A percentile compares a stretch with the other conserved stretches of the same genome.
phyloP scores from a whole-genome alignment of 768 basidiomycete species.

The Paxillus involutus region DNA sequence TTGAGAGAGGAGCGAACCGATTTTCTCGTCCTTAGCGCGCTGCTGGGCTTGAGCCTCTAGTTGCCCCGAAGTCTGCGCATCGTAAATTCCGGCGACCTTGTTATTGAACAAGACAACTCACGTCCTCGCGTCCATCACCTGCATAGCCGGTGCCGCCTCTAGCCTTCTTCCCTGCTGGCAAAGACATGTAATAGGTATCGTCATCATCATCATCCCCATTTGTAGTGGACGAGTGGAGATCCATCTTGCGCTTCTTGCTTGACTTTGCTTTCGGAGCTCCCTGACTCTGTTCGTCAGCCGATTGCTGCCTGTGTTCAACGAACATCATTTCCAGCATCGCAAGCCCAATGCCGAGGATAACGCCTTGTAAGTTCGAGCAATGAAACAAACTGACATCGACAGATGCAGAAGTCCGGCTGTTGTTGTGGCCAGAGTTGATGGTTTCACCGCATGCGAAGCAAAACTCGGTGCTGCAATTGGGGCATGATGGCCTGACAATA shows the following conservation, averaged over 20 bases:
- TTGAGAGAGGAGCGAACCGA: slow-evolving; percentile 63
- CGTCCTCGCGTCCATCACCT: slow-evolving; percentile 82
- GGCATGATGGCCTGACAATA: slow-evolving; percentile 62
- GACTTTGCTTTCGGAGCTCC: slow-evolving; percentile 28
- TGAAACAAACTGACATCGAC: slow-evolving; percentile 73
- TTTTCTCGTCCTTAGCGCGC: slow-evolving; percentile 67
- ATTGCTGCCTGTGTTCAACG: slow-evolving; percentile 48
- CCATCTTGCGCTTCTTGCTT: slow-evolving; percentile 43
- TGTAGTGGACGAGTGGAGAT: slow-evolving; percentile 15
- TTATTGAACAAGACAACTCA: slow-evolving; percentile 38
- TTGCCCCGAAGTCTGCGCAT: slow-evolving; percentile 73
- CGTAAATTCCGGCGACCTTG: slow-evolving; percentile 5
- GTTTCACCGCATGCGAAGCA: slow-evolving; percentile 81
- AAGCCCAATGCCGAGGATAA: slow-evolving; percentile 88
- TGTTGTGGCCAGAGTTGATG: slow-evolving; percentile 45
- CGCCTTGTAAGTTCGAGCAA: slow-evolving; percentile 86
- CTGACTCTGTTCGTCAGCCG: slow-evolving; percentile 25
- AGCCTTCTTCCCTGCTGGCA: slow-evolving; percentile 56
- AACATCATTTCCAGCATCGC: slow-evolving; percentile 81
- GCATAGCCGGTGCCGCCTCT: slow-evolving; percentile 88
- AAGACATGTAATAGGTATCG: slow-evolving; percentile 41
- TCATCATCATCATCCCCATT: slow-evolving; percentile 57
- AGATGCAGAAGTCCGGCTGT: slow-evolving; percentile 41
- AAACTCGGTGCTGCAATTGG: slow-evolving; percentile 55
- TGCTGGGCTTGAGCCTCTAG: slow-evolving; percentile 76